Evolutionary conservation across 768 basidiomycete genomes (phyloP), one percentile per base, ranked within the genome.

Genomic region (Pulveroboletus sp.): DNA sequence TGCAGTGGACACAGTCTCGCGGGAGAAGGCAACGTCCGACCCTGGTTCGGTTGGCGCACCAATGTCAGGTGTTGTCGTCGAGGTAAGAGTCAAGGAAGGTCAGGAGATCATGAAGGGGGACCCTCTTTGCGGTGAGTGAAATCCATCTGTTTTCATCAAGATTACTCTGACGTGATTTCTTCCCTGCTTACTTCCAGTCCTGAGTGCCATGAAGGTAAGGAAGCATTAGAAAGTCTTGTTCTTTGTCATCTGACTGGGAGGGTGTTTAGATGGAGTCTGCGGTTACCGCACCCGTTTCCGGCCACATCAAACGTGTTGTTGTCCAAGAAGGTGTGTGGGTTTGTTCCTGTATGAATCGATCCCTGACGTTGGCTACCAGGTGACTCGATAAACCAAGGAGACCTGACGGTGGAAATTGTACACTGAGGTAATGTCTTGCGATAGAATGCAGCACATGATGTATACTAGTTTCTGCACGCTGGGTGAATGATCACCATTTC

Each of bases 41-140:
- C 94, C 95, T 52, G 95, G 96, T 57, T 93, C 90, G n/a, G 87
- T 98, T 55, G 96, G 94, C 47, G 92, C 93, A 43, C 91, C 93
- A 3, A 95, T 96, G 93, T 92, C 91, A 50, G 96, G 94, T 69
- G 95, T 98, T 43, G 93, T 98, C 47, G 89, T 99, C 15, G 96
- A 99, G 69, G 93, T 99, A 42, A 79, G 95, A 62, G 94, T 97
- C 52, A 95, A 96, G 73, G 96, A 98, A 70, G 93, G 93, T 21
- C 87, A 94, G 51, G 92, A 95, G 65, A 93, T 99, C 70, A 94
- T 87, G 83, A 95, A 93, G 73, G 96, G 96, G 44, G 96, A 99
- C 73, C 93, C 95, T 50, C 74, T 97, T 56, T 89, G 89, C 70
- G 84, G 87, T 89, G 69, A 71, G 85, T 81, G 38, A 48, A 51